These are phyloP conservation scores for Epichloe aotearoae DNA, from an alignment of 2,329 filamentous ascomycete species.

Conservation along the genomic window DNA sequence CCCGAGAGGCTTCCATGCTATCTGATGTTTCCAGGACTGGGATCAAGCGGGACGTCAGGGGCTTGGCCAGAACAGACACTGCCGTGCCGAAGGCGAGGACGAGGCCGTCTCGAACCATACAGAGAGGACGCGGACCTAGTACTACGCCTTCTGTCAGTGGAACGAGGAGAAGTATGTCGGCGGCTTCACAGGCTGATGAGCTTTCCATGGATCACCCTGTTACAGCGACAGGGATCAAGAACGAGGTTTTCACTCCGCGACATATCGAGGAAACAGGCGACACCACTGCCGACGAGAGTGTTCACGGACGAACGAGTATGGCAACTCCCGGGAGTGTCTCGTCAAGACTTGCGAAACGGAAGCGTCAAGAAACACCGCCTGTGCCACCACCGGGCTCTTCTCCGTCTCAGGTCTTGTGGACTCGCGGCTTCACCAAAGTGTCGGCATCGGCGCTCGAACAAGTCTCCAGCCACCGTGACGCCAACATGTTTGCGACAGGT, in stretches of 20 bases:
- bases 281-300: slow-evolving; percentile 41
- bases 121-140: slow-evolving; percentile 21
- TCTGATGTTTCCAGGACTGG: slow-evolving; percentile 17
- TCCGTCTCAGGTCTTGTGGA: slow-evolving; percentile 59
- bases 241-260: slow-evolving; percentile 43
- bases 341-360: slow-evolving; percentile 37
- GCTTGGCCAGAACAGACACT: slow-evolving; percentile 12
- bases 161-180: slow-evolving; percentile 31
- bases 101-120: slow-evolving; percentile 23
- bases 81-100: slow-evolving; percentile 19
- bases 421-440: slow-evolving; percentile 61
- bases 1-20: slow-evolving; percentile 23
- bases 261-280: slow-evolving; percentile 42
- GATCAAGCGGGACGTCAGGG: slow-evolving; percentile 21
- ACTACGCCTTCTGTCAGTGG: slow-evolving; percentile 22
- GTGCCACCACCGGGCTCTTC: slow-evolving; percentile 40
- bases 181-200: slow-evolving; percentile 35
- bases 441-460: slow-evolving; percentile 62
- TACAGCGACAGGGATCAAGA: slow-evolving; percentile 36
- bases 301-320: slow-evolving; percentile 24
- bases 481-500: slow-evolving; percentile 66
- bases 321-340: slow-evolving; percentile 25
- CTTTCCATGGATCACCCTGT: slow-evolving; percentile 29
- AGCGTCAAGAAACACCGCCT: slow-evolving; percentile 38
- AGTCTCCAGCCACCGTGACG: slow-evolving; percentile 62